These are phyloP conservation scores for Gynandropsis gynandra DNA, from an alignment of 345 rosid genomes.

Conservation along the genomic window DNA sequence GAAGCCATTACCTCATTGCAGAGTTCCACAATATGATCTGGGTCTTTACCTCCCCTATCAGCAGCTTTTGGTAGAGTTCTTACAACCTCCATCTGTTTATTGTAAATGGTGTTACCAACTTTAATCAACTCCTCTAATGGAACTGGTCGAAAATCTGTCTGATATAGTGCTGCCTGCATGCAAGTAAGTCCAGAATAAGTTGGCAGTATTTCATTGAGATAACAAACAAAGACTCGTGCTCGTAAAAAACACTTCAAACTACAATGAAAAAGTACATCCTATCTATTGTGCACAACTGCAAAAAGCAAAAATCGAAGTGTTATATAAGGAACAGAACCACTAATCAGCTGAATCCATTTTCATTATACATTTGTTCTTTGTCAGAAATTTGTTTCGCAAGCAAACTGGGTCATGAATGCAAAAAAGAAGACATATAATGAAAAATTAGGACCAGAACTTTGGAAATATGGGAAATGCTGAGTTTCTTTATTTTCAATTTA, in stretches of 20 bases:
- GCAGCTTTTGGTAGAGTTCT: slow-evolving; percentile 67
- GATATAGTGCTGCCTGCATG: slow-evolving; percentile 79
- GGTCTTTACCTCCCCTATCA: slow-evolving; percentile 86
- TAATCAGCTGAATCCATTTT: no score
- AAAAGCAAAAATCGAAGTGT: no score
- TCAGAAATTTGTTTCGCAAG: no score
- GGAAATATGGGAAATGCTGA: no score
- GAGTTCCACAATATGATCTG: slow-evolving; percentile 85
- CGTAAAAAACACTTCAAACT: slow-evolving; percentile 6
- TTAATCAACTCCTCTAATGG: slow-evolving; percentile 88
- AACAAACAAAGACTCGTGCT: slow-evolving; percentile 15
- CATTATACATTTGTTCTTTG: no score
- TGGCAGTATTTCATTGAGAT: slow-evolving; percentile 11
- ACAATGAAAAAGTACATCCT: background rate
- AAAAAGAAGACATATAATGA: no score
- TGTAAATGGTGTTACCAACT: slow-evolving; percentile 78
- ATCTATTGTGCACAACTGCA: no score
- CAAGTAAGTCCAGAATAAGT: slow-evolving; percentile 18
- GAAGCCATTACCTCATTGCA: slow-evolving; percentile 71
- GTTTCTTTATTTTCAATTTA: no score
- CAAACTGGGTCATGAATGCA: no score
- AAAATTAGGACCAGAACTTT: no score
- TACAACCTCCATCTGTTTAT: slow-evolving; percentile 67
- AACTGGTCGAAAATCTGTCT: slow-evolving; percentile 94
- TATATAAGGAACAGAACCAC: no score